A percentile compares a stretch with the other conserved stretches of the same genome.
These are phyloP conservation scores for sweet orange (Citrus sinensis) DNA, from an alignment of 345 rosid genomes.

Conservation along the genomic window DVS_A1.0 CM039167.1:28863501-28864000, in stretches of 20 bases:
- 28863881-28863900: no score
- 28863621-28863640: slow-evolving; percentile 37
- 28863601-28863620: slow-evolving; percentile 46
- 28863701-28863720: slow-evolving; percentile 81
- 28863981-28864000: no score
- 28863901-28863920: no score
- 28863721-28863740: slow-evolving; percentile 85
- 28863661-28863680: slow-evolving; percentile 88
- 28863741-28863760: slow-evolving; percentile 43
- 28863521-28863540: slow-evolving; percentile 1
- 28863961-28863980: no score
- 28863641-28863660: slow-evolving; percentile 48
- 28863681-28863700: slow-evolving; percentile 76
- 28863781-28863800: slow-evolving; percentile 83
- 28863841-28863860: neutral
- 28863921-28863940: no score
- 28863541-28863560: neutral
- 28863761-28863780: slow-evolving; percentile 40
- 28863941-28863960: no score
- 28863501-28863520: slow-evolving; percentile 32
- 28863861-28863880: no score
- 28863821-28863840: no score
- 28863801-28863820: slow-evolving; percentile 35
- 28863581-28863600: slow-evolving; percentile 31
- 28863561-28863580: slow-evolving; percentile 17